These are phyloP conservation scores for Rubia yunnanensis DNA, from an alignment of 257 asterid genomes.

Conservation along the genomic window DNA sequence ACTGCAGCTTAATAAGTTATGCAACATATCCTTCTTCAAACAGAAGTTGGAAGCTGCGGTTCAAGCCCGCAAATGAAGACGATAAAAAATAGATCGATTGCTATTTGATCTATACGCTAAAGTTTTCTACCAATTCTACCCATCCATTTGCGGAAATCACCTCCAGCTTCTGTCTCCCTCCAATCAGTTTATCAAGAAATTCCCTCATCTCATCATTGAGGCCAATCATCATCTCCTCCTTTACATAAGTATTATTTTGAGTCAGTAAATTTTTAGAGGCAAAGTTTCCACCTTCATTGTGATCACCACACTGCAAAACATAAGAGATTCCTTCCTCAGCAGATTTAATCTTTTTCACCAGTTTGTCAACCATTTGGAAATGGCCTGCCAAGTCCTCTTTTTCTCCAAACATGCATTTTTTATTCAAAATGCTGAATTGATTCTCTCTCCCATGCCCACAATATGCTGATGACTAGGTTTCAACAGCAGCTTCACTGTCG, in stretches of 20 bases:
- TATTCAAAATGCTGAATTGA: too few relatives aligned
- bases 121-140: conserved; percentile 1
- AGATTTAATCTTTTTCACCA: too few relatives aligned
- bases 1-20: not conserved
- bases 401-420: too few relatives aligned
- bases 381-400: too few relatives aligned
- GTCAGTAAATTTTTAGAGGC: too few relatives aligned
- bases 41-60: not conserved
- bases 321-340: too few relatives aligned
- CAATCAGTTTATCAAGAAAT: not conserved
- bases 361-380: too few relatives aligned
- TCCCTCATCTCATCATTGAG: not conserved
- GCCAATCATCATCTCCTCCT: not conserved
- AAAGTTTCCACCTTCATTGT: too few relatives aligned
- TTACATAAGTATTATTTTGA: not conserved
- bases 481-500: too few relatives aligned
- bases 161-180: not conserved
- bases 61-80: not conserved
- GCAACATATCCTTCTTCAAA: not conserved
- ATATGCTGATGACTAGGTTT: too few relatives aligned
- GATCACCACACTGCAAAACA: too few relatives aligned
- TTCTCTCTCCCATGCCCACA: too few relatives aligned
- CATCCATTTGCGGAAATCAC: not conserved
- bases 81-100: not conserved
- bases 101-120: not conserved